Base-by-base conservation (phyloP, 176 grass and related monocot genomes). In the Aegilops tauschii region DNA sequence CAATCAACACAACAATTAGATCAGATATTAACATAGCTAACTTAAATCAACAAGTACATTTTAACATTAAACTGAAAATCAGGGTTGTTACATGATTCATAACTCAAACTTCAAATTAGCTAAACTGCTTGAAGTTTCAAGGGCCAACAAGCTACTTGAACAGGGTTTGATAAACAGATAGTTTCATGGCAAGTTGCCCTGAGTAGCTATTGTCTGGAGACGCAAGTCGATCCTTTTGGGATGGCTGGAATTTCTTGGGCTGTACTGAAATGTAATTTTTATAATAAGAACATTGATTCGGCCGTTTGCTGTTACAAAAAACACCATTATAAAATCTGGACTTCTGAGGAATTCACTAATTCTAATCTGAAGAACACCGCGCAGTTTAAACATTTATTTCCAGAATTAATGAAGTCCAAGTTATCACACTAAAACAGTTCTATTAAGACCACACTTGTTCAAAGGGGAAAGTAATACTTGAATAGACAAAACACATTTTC, bases 71-170 rank as follows among this genome's bases (percentile, higher is more conserved):
- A 83, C 56, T 28, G 25, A 47, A 2, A 37, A 40, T 14, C 37
- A 84, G 21, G 9, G 2, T 2, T n/a, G 69, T 77, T 62, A 78
- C 29, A 20, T 9, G 14, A 6, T 20, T 34, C 36, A 88, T 50
- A 77, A 16, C 49, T 32, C 72, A 61, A 45, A 79, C 39, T 79
- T 36, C 21, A 78, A 8, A 35, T 35, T 71, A 80, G 66, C 36
- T 30, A 21, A 87, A 54, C 23, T 12, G 39, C 62, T 79, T 64
- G n/a, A 50, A 65, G 52, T 54, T 82, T 88, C 37, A 79, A 50
- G 39, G 69, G 49, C 17, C 9, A 17, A 83, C 16, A 13, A 21
- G 12, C 9, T 64, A 63, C 52, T 86, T 20, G 8, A 74, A 74
- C 40, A 29, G 45, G 61, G 65, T 67, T 76, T 44, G 27, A 44